Base-by-base conservation (phyloP, 306 rosid genomes). In the Vigna unguiculata region DNA sequence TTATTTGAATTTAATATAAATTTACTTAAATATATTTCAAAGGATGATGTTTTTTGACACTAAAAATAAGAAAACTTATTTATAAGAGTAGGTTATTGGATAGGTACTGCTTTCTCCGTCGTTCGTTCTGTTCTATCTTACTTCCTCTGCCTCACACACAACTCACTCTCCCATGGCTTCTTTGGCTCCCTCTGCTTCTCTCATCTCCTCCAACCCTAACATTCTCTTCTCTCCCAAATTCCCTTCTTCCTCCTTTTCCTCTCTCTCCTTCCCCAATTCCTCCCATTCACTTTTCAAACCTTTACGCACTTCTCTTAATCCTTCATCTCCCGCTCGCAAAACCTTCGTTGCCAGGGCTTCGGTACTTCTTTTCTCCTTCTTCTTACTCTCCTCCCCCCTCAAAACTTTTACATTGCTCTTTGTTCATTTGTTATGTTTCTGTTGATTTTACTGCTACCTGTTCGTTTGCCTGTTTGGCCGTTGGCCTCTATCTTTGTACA, bases 331-430 rank as follows among this genome's bases (percentile, higher is more conserved):
- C 34, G 41, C 91, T 41, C 75, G 80, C 20, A 78, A 76, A 59
- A 58, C 51, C 72, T 90, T 90, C 84, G 7, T 80, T 6, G 93
- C 87, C 82, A 87, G 81, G 43, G 97, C 97, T 41, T 83, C 93
- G 60, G 97, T 87, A 69, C 78, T 61, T 45, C 60, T 63, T 8
- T 9, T 11, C 9, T 53, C n/a, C 36, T 22, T n/a, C 21, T n/a
- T 1, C 2, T 55, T 46, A 2, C 24, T 22, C 16, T 28, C 47
- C 1, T 3, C 13, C 22, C 25, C 24, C 14, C 54, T 10, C 78
- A 10, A 43, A 12, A 12, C 16, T 3, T 1, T 43, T 43, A 43
- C 48, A 43, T 7, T 43, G 48, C 16, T 15, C 48, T 43, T 9
- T 59, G 12, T 74, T 55, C 36, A n/a, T 17, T 30, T 28, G 10